These are phyloP conservation scores for Auricularia cornea DNA, from an alignment of 768 basidiomycete species.

Conservation along the genomic window DNA sequence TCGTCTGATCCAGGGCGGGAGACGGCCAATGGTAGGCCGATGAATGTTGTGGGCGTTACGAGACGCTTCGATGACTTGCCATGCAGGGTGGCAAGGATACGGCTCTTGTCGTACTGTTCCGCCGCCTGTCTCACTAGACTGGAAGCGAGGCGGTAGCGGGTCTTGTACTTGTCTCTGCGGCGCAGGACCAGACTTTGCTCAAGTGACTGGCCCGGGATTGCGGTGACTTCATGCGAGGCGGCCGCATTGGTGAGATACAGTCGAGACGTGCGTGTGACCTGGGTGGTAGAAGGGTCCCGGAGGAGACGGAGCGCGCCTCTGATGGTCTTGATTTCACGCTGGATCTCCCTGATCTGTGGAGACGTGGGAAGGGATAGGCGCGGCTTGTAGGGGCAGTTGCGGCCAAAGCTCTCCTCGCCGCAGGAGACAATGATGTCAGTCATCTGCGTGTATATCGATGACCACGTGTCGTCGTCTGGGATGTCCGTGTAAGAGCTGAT, in stretches of 20 bases:
- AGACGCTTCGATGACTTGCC: background rate
- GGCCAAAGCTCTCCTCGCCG: background rate
- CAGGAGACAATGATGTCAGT: background rate
- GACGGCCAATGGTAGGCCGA: background rate
- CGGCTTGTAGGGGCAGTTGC: background rate
- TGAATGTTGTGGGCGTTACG: background rate
- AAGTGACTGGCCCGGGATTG: too few species aligned
- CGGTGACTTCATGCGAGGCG: too few species aligned
- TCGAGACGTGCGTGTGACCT: too few species aligned
- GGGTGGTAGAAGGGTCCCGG: too few species aligned
- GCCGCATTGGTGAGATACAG: too few species aligned
- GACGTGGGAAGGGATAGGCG: too few species aligned
- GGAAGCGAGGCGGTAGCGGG: background rate
- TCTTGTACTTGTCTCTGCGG: background rate
- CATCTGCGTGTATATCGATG: background rate
- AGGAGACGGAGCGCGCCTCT: too few species aligned
- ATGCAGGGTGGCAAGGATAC: background rate
- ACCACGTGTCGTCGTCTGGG: background rate
- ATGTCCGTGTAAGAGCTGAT: background rate
- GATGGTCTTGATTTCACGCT: too few species aligned
- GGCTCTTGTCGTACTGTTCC: background rate
- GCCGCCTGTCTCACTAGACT: background rate
- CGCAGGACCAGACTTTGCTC: background rate
- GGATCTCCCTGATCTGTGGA: too few species aligned
- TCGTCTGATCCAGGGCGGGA: background rate